These are phyloP conservation scores for Artemisia princeps DNA, from an alignment of 140 eudicot genomes.

Conservation along the genomic window DNA sequence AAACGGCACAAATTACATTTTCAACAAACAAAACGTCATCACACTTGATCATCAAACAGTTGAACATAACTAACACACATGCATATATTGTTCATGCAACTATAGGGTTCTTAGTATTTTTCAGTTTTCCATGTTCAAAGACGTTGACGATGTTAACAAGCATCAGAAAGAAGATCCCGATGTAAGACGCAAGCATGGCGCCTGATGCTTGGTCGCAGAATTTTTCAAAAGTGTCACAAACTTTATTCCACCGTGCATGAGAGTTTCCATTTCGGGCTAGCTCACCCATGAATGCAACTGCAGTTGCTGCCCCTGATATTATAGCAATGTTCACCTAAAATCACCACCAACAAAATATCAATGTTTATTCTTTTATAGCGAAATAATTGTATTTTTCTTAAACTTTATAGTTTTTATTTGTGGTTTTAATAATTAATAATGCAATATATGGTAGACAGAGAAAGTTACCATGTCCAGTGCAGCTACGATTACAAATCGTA, in stretches of 20 bases:
- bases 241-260: constrained; percentile 84
- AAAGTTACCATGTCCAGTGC: constrained; percentile 56
- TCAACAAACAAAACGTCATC: neutral
- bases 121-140: constrained; percentile 26
- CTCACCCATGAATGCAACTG: constrained; percentile 80
- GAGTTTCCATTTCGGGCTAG: constrained; percentile 73
- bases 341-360: neutral
- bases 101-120: constrained; percentile 8
- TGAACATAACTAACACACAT: neutral
- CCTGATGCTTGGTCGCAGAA: constrained; percentile 60
- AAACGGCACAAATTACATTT: neutral
- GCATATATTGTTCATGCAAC: constrained; percentile 8
- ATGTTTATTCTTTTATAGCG: neutral
- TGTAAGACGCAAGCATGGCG: constrained; percentile 58
- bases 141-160: constrained; percentile 32
- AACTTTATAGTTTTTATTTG: neutral
- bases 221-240: constrained; percentile 60
- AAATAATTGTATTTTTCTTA: too few relatives aligned
- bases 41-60: neutral
- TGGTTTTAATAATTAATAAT: too few relatives aligned
- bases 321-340: constrained; percentile 49
- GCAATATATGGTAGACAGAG: neutral
- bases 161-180: constrained; percentile 47
- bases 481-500: constrained; percentile 34
- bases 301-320: constrained; percentile 61